Conservation (phyloP, 345 rosid species). For the Excoecaria agallocha region DNA sequence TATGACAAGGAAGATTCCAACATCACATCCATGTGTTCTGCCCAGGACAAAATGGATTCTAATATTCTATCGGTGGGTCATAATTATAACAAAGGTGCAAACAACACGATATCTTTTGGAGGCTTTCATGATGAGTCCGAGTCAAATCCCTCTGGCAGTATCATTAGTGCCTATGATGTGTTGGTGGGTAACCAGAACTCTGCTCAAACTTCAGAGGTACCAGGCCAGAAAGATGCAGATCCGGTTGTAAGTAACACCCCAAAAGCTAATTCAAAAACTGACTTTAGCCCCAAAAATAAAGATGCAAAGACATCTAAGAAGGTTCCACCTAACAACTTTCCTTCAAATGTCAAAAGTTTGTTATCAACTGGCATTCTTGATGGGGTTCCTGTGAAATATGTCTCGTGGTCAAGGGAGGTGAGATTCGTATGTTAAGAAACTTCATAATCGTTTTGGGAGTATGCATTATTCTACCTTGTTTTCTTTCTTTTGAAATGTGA, state of each 20-base stretch:
- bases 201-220: conserved; percentile 34
- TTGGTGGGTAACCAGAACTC: conserved; percentile 33
- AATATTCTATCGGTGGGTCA: conserved; percentile 40
- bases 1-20: conserved; percentile 32
- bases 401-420: conserved; percentile 36
- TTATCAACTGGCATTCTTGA: conserved; percentile 30
- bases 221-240: conserved; percentile 28
- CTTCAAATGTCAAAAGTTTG: conserved; percentile 30
- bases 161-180: conserved; percentile 37
- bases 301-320: conserved; percentile 15
- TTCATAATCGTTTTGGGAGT: background rate
- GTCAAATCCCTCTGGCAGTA: conserved; percentile 37
- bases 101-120: conserved; percentile 42
- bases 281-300: conserved; percentile 13
- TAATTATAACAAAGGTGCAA: conserved; percentile 36
- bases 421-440: conserved; percentile 2
- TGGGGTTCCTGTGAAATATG: conserved; percentile 28
- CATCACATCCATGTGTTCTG: conserved; percentile 18
- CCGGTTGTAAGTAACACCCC: conserved; percentile 28
- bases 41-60: conserved; percentile 40
- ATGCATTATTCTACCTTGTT: background rate
- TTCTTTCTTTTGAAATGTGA: background rate
- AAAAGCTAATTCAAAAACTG: conserved; percentile 6
- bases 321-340: conserved; percentile 22
- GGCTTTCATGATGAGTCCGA: conserved; percentile 41